These are phyloP conservation scores for Carex pumila DNA, from an alignment of 176 grass and related monocot genomes.

Conservation along the genomic window DNA sequence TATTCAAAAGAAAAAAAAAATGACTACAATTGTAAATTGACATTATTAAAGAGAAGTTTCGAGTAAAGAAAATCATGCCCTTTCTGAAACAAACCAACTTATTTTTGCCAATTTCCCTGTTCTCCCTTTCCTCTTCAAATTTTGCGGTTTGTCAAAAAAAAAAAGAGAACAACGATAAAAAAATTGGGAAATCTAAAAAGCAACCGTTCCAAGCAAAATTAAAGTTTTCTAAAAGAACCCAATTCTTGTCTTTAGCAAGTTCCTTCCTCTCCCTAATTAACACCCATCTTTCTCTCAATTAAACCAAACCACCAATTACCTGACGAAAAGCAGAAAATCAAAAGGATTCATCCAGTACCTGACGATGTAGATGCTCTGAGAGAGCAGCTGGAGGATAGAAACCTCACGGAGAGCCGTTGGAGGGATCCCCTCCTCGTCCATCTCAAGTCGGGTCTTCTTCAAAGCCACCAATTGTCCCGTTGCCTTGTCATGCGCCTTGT, in stretches of 20 bases:
- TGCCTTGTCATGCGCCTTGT: constrained; percentile 44
- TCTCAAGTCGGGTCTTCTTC: constrained; percentile 93
- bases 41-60: background rate
- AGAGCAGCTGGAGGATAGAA: constrained; percentile 85
- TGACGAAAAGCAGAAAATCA: background rate
- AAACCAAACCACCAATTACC: background rate
- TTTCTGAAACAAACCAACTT: background rate
- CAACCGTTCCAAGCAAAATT: background rate
- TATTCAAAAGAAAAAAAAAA: background rate
- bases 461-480: constrained; percentile 42
- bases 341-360: background rate
- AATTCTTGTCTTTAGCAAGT: background rate
- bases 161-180: no score
- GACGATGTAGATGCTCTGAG: constrained; percentile 84
- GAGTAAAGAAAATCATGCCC: background rate
- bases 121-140: background rate
- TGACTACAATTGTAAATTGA: background rate
- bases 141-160: background rate
- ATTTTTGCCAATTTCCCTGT: background rate
- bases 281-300: background rate
- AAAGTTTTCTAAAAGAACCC: background rate
- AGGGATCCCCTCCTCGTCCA: constrained; percentile 98
- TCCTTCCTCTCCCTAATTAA: background rate
- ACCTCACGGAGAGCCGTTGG: constrained; percentile 83
- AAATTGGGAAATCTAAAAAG: background rate